Conservation (phyloP, 1,284 basidiomycete species). For the Boletus calvinii region DNA sequence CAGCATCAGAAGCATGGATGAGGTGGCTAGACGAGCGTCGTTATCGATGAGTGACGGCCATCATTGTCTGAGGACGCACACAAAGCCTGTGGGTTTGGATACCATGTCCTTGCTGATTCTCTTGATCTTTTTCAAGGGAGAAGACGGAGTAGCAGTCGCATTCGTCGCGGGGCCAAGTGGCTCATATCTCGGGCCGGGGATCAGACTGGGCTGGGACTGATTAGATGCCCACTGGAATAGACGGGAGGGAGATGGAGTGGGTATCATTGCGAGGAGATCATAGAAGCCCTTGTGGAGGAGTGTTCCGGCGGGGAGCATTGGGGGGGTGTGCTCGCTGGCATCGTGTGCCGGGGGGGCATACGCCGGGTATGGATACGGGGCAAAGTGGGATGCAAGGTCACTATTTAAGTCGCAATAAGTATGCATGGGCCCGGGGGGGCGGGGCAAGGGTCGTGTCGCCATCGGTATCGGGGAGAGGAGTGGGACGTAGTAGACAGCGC, state of each 20-base stretch:
- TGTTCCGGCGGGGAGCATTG: constrained; percentile 63
- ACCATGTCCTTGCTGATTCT: constrained; percentile 86
- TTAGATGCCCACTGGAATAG: constrained; percentile 50
- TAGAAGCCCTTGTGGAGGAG: constrained; percentile 84
- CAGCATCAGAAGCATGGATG: constrained; percentile 90
- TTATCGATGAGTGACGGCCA: constrained; percentile 20
- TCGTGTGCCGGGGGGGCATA: constrained; percentile 34
- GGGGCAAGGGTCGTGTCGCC: constrained; percentile 10
- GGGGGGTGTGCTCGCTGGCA: constrained; percentile 37
- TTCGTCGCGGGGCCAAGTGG: constrained; percentile 37
- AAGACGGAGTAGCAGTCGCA: constrained; percentile 23
- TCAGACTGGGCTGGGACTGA: constrained; percentile 17
- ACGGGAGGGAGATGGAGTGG: constrained; percentile 64
- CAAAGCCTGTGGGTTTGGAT: constrained; percentile 78
- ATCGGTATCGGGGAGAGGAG: constrained; percentile 1
- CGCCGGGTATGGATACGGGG: constrained; percentile 45
- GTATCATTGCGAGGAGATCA: constrained; percentile 79
- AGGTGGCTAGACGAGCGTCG: constrained; percentile 64
- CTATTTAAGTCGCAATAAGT: constrained; percentile 11
- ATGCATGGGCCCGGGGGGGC: constrained; percentile 1
- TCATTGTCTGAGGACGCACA: constrained; percentile 57
- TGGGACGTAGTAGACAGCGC: background rate
- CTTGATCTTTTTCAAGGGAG: constrained; percentile 52
- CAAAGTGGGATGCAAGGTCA: constrained; percentile 34
- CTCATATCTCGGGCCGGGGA: constrained; percentile 67